Conservation (phyloP, 2,329 filamentous ascomycete species). For the Fusarium verrucosum region DNA sequence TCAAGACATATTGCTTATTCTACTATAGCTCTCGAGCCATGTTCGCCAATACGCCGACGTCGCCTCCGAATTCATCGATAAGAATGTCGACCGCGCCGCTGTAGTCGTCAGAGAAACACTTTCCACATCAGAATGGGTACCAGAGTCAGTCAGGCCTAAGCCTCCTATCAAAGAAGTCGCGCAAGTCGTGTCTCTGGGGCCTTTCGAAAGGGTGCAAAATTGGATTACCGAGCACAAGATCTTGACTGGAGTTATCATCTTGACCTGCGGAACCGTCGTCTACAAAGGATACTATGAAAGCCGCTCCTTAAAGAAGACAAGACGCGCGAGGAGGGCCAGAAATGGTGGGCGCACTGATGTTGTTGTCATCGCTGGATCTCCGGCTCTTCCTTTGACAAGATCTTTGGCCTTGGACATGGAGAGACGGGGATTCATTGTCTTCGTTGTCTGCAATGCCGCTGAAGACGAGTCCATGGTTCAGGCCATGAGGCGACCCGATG, state of each 20-base stretch:
- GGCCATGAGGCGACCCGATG: conserved; percentile 79
- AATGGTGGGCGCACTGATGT: conserved; percentile 92
- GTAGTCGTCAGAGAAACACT: conserved; percentile 74
- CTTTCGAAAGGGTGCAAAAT: conserved; percentile 66
- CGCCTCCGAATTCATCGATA: conserved; percentile 82
- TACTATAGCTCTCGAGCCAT: conserved; percentile 65
- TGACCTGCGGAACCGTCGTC: conserved; percentile 73
- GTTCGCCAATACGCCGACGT: conserved; percentile 75
- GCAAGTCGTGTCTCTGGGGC: conserved; percentile 48
- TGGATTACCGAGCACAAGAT: conserved; percentile 81
- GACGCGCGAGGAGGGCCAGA: conserved; percentile 79
- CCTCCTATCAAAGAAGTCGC: conserved; percentile 56
- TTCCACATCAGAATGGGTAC: conserved; percentile 76
- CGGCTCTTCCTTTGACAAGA: conserved; percentile 82
- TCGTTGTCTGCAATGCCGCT: conserved; percentile 83
- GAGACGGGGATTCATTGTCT: conserved; percentile 91
- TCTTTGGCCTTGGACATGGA: conserved; percentile 88
- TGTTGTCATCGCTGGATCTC: conserved; percentile 86
- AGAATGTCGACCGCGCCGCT: conserved; percentile 80
- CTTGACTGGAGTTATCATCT: conserved; percentile 74
- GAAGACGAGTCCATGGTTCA: conserved; percentile 86
- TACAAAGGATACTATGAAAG: conserved; percentile 62
- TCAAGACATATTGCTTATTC: conserved; percentile 14
- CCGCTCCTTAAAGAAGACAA: conserved; percentile 70
- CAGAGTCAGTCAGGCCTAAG: conserved; percentile 69